These are phyloP conservation scores for Arachnopeziza araneosa DNA, from an alignment of 2,329 filamentous ascomycete species.

Conservation along the genomic window DNA sequence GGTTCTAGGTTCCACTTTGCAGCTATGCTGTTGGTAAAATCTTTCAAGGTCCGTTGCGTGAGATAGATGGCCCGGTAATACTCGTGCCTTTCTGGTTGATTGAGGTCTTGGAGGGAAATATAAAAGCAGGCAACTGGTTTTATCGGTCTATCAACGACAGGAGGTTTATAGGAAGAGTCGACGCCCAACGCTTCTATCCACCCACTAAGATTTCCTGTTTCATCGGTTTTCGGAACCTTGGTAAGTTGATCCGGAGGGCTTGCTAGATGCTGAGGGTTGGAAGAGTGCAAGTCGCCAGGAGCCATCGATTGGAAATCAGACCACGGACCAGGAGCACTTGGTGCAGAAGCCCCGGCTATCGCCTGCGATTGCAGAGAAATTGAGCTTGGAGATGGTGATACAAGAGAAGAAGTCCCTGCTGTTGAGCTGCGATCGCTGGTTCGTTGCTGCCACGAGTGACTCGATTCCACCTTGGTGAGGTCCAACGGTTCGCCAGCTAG, in stretches of 20 bases:
- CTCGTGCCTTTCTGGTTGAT: constrained; percentile 41
- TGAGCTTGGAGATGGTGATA: constrained; percentile 63
- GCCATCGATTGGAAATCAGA: constrained; percentile 50
- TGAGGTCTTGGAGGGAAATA: constrained; percentile 52
- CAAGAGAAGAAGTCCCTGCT: constrained; percentile 52
- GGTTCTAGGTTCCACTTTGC: constrained; percentile 77
- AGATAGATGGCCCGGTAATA: constrained; percentile 85
- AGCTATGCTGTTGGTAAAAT: constrained; percentile 68
- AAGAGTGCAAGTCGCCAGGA: constrained; percentile 40
- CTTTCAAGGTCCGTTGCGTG: constrained; percentile 65
- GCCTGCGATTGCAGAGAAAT: constrained; percentile 55
- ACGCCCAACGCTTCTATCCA: constrained; percentile 92
- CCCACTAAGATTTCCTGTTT: constrained; percentile 61
- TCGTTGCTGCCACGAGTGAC: constrained; percentile 36
- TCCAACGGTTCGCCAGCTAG: constrained; percentile 63
- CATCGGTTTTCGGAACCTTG: constrained; percentile 53
- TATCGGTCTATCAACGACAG: constrained; percentile 58
- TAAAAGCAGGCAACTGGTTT: constrained; percentile 88
- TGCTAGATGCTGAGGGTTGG: constrained; percentile 37
- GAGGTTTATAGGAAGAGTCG: constrained; percentile 78
- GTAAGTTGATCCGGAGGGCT: constrained; percentile 45
- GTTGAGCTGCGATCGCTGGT: constrained; percentile 52
- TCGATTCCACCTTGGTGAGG: constrained; percentile 43
- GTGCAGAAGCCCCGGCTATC: constrained; percentile 31
- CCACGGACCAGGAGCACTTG: constrained; percentile 45